Evolutionary conservation across 202 grass and related monocot species (phyloP).

Genomic region (Hordeum pubiflorum): DNA sequence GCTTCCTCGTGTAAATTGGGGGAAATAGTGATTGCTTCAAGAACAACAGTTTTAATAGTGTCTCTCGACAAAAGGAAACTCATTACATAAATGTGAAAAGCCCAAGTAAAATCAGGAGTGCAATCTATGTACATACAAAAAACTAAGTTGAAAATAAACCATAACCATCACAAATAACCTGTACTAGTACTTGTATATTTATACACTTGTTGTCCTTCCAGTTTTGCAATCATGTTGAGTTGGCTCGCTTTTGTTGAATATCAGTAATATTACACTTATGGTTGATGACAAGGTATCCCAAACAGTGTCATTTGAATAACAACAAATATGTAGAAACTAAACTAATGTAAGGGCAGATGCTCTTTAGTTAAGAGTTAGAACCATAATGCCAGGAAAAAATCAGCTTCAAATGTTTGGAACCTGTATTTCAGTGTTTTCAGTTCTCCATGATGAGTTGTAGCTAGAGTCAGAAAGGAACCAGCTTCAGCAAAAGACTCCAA

Average conservation of each 20-base stretch:
- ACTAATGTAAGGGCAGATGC: neutral
- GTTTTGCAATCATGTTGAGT: slow-evolving; percentile 10
- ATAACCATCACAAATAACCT: slow-evolving; percentile 34
- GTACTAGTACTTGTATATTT: neutral
- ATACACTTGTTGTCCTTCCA: slow-evolving; percentile 21
- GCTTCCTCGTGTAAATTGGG: neutral
- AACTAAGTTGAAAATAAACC: neutral
- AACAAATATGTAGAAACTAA: neutral
- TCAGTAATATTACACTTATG: neutral
- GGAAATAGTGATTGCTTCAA: neutral
- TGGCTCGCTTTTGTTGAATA: neutral
- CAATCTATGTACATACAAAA: neutral
- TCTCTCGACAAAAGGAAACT: neutral
- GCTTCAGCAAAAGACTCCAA: slow-evolving; percentile 75
- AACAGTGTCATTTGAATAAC: neutral
- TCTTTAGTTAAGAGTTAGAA: neutral
- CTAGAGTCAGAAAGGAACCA: slow-evolving; percentile 66
- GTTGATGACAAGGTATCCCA: neutral
- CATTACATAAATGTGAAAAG: neutral
- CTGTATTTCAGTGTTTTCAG: slow-evolving; percentile 88
- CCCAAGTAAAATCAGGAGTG: neutral
- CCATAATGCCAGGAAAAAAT: neutral
- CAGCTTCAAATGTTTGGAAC: slow-evolving; percentile 34
- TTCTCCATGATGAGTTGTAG: slow-evolving; percentile 77
- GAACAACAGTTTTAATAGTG: neutral